Evolutionary conservation across 2,329 filamentous ascomycete species (phyloP).

Genomic region (Aspergillus sp.): DNA sequence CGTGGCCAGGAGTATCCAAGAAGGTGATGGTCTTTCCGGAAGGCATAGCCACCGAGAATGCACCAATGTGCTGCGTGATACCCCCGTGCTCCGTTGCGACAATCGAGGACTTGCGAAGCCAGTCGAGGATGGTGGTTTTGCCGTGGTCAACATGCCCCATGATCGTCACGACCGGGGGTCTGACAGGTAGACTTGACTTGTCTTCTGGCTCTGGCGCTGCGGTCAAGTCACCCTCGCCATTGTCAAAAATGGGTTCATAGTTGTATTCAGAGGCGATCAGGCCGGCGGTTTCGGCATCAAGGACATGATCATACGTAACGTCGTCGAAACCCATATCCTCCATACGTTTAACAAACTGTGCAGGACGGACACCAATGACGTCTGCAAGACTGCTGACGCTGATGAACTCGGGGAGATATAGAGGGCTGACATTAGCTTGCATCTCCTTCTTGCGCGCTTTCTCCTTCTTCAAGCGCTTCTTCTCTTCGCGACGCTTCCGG

Average conservation of each 20-base stretch:
- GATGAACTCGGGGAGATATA: slow-evolving; percentile 88
- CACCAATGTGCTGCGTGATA: slow-evolving; percentile 98
- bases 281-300: slow-evolving; percentile 87
- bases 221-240: slow-evolving; percentile 68
- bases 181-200: slow-evolving; percentile 65
- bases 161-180: slow-evolving; percentile 95
- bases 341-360: slow-evolving; percentile 73
- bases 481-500: slow-evolving; percentile 35
- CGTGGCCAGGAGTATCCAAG: slow-evolving; percentile 93
- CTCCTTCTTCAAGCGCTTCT: slow-evolving; percentile 45
- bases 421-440: slow-evolving; percentile 54
- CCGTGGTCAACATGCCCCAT: slow-evolving; percentile 99
- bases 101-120: slow-evolving; percentile 86
- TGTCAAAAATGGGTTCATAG: slow-evolving; percentile 78
- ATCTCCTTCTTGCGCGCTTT: slow-evolving; percentile 45
- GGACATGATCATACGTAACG: slow-evolving; percentile 76
- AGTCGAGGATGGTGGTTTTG: slow-evolving; percentile 95
- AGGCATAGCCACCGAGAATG: slow-evolving; percentile 87
- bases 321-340: slow-evolving; percentile 88
- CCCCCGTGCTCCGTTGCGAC: slow-evolving; percentile 91
- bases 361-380: slow-evolving; percentile 69
- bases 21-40: slow-evolving; percentile 92
- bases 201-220: slow-evolving; percentile 70
- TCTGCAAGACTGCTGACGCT: slow-evolving; percentile 80
- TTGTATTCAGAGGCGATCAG: slow-evolving; percentile 91